Evolutionary conservation across 139 green algal species (phyloP), one percentile per base, ranked within the genome.

Genomic region (Micromonas pusilla): DNA sequence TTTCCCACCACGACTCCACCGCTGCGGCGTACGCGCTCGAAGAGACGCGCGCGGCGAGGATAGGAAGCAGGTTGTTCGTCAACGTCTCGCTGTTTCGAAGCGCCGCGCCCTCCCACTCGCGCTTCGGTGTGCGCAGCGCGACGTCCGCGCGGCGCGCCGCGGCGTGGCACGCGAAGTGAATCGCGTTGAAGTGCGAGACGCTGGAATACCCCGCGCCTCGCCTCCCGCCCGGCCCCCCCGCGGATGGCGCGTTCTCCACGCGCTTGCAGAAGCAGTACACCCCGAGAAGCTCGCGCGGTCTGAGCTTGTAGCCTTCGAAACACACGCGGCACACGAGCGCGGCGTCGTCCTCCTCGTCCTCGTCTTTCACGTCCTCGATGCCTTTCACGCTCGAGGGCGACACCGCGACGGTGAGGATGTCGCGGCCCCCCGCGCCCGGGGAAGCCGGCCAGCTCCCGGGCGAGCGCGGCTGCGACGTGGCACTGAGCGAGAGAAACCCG

Each of bases 91-190:
- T 86, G 78, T 92, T 92, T 33, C 88, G 76, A 21, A 91, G 82
- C 20, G 85, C 78, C 16, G 88, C 88, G 0, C 88, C 88, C 31
- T 91, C 87, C 88, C 88, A 92, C 80, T 92, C 88, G 0, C 79
- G 39, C 86, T 92, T 92, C 16, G 88, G 84, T 54, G 72, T 45
- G 1, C 82, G 70, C 54, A 86, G 81, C 26, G 77, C 54, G 31
- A 72, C 68, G 63, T 92, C 88, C 16, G 88, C 88, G 9, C 81
- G 72, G 28, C 83, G 80, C 0, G 88, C 88, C 1, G 83, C 78
- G 5, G 66, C 54, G 66, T 92, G 88, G 66, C 88, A 92, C 73
- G 32, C 71, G 3, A 85, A 81, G 71, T 92, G 88, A 66, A 92
- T 92, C 2, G 88, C 65, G 71, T 91, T 92, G 80, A 90, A 92